Base-by-base conservation (phyloP, 176 grass and related monocot genomes). In the Oryza punctata region DNA sequence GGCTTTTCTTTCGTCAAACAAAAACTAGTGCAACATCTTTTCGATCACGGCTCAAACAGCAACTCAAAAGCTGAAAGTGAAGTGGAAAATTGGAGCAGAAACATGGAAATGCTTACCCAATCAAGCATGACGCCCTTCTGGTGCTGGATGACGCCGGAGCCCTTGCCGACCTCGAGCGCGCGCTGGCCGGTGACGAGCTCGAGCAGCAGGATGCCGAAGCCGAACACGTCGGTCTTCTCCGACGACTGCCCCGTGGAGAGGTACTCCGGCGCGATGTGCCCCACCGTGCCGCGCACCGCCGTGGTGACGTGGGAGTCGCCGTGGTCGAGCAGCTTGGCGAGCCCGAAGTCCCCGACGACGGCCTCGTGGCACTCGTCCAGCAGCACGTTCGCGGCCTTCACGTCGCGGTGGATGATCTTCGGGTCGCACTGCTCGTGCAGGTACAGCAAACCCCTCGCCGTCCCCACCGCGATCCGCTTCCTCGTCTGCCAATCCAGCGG, bases 361-460 rank as follows among this genome's bases (percentile, higher is more conserved):
- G 93, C 93, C 75, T 95, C 93, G 79, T 75, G 81, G 85, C 33
- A 68, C 38, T 92, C 90, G 85, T 95, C 93, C 12, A 95, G 93
- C 12, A 95, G 90, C 69, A 95, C 90, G 79, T 99, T 99, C 25
- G 87, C 87, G 1, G 91, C 87, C 89, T 99, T 99, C 18, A 99
- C 94, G 78, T 99, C 97, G 11, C 97, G 89, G 78, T 99, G 97
- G 72, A 99, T 94, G 68, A 99, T 99, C 85, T 95, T 95, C 2
- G 93, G 90, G 79, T 95, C 88, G 85, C 93, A 95, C 76, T 92
- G 93, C 93, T 95, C 93, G 85, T 95, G 93, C 70, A 95, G 90
- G 90, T 95, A 95, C 77, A 91, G 77, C 71, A 94, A 65, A 0
- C 93, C 93, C 4, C 93, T 29, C 46, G 93, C 93, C 18, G 93